A percentile compares a stretch with the other conserved stretches of the same genome.
phyloP scores from a whole-genome alignment of 768 basidiomycete species.

The Mycena albidolilacea region DNA sequence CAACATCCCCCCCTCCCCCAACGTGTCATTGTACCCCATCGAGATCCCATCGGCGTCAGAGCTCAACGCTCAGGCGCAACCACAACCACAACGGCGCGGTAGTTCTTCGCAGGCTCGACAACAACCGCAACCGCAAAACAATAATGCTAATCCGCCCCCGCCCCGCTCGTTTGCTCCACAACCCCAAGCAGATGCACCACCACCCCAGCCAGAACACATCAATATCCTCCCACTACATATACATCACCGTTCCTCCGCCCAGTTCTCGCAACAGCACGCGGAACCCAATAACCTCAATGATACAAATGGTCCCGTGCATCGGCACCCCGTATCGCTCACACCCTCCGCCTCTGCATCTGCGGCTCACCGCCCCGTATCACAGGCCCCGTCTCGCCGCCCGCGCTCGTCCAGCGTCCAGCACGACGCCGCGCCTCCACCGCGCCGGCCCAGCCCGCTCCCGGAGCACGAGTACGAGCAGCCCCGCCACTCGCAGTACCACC shows the following conservation, averaged over 20 bases:
- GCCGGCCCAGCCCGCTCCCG: not conserved
- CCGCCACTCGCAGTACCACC: conserved; percentile 23
- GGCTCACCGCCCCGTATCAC: conserved; percentile 7
- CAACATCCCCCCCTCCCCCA: conserved; percentile 30
- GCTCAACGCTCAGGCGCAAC: conserved; percentile 19
- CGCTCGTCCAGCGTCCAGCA: not conserved
- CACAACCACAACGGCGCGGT: not conserved
- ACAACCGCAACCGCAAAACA: not conserved
- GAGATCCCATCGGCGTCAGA: conserved; percentile 36
- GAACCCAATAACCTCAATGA: not conserved
- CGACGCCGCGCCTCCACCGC: no score
- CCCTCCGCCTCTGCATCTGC: not conserved
- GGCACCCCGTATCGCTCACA: not conserved
- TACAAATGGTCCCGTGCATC: no score
- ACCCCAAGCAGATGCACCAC: conserved; percentile 11
- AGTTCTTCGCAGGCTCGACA: conserved; percentile 9
- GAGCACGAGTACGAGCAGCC: not conserved
- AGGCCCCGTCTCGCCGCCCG: not conserved
- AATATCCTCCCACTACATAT: not conserved
- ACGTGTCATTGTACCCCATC: conserved; percentile 28
- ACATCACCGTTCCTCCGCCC: not conserved
- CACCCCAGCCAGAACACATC: not conserved
- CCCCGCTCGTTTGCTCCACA: not conserved
- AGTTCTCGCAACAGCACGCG: not conserved
- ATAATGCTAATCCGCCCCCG: not conserved